Base-by-base conservation (phyloP, 108 stramenopile genomes). In the Cylindrotheca fusiformis region DNA sequence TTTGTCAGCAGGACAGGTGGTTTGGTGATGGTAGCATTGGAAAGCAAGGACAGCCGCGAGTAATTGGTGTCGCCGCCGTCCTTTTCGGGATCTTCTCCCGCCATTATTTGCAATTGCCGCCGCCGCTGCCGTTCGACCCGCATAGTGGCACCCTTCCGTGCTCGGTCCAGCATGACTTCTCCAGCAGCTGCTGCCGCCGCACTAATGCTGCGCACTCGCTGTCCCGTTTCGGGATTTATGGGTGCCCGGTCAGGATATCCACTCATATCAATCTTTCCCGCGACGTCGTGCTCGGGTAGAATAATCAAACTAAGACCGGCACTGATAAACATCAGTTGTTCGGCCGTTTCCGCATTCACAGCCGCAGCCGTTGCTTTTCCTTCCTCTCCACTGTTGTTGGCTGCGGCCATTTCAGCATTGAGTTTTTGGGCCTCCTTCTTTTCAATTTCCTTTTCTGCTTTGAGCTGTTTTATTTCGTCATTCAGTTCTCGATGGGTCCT, bases 231-330 rank as follows among this genome's bases (percentile, higher is more conserved):
- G 10, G 74, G 78, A 58, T 84, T 57, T 17, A 59, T 67, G 19
- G 84, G 82, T 30, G 71, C 60, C 32, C 80, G 48, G 10, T 79
- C 63, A 54, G 41, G 31, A 52, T 71, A 84, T 66, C 62, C 31
- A 1, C 33, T 48, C 23, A 78, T 14, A 31, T 72, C 67, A 14
- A 84, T 54, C n/a, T n/a, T n/a, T 20, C 65, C 71, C 3, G 60
- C 61, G 8, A 47, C 32, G 21, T 57, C 44, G 17, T 69, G 54
- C 62, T 90, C 82, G 2, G 88, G 88, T 19, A 86, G 68, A 59
- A 86, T 48, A 52, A 90, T 82, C 44, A 87, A 73, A 69, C 55
- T 72, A 55, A 90, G 53, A 26, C 88, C 88, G 5, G 81, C 83
- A 47, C 77, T 72, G 24, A 76, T 62, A 48, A 75, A 90, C 57